Evolutionary conservation across 2,329 filamentous ascomycete genomes (phyloP).

Genomic region (Apiospora hydei): DNA sequence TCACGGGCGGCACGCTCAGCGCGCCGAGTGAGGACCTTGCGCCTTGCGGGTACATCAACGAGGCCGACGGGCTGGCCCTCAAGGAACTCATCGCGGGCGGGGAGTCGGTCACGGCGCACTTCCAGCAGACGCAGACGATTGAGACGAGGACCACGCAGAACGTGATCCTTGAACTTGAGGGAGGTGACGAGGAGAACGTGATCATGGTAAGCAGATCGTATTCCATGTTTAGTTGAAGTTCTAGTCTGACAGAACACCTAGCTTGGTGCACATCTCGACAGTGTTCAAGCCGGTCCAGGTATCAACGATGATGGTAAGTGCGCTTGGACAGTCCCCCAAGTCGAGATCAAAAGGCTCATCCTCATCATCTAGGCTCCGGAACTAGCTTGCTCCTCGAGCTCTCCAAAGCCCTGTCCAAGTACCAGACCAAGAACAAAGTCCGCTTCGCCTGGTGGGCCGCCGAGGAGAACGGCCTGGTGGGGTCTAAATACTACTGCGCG

Average conservation of each 20-base stretch:
- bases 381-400: constrained; percentile 41
- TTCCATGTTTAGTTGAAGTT: no score
- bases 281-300: constrained; percentile 41
- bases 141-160: constrained; percentile 37
- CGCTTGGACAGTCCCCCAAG: no score
- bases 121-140: constrained; percentile 50
- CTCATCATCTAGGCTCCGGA: constrained; percentile 33
- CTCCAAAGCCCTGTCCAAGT: constrained; percentile 34
- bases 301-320: constrained; percentile 41
- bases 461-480: constrained; percentile 41
- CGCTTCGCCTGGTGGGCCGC: constrained; percentile 45
- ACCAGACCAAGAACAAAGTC: constrained; percentile 41
- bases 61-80: constrained; percentile 50
- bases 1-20: constrained; percentile 49
- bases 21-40: constrained; percentile 46
- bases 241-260: not conserved
- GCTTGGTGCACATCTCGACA: constrained; percentile 43
- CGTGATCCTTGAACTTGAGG: constrained; percentile 43
- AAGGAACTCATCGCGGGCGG: constrained; percentile 48
- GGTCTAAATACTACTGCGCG: constrained; percentile 42
- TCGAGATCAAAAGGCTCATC: not conserved
- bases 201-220: constrained; percentile 29
- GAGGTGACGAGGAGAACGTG: constrained; percentile 36
- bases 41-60: constrained; percentile 50
- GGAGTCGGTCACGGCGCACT: constrained; percentile 47